Evolutionary conservation across 208 protist genomes (phyloP).

Genomic region (Leishmania turanica): DNA sequence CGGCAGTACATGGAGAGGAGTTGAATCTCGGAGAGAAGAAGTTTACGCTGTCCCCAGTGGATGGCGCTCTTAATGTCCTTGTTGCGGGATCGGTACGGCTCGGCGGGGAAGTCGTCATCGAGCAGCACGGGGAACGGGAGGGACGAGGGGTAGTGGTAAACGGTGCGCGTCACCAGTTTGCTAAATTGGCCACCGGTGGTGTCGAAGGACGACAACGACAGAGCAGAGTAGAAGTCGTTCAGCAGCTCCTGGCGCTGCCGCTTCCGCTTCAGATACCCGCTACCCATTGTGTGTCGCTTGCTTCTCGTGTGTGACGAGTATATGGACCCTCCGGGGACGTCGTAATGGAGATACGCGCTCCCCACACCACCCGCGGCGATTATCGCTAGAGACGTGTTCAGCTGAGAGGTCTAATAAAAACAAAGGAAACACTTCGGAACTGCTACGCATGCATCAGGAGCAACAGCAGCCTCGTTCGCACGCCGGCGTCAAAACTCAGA

Average conservation of each 20-base stretch:
- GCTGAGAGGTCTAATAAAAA: background rate
- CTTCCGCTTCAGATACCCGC: slow-evolving; percentile 36
- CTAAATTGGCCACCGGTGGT: background rate
- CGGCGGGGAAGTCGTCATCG: slow-evolving; percentile 63
- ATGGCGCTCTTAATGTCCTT: slow-evolving; percentile 88
- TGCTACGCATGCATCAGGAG: background rate
- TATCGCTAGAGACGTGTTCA: background rate
- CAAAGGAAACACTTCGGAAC: background rate
- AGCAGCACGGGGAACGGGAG: slow-evolving; percentile 78
- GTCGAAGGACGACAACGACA: background rate
- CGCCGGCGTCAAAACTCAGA: background rate
- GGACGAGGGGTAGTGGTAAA: slow-evolving; percentile 84
- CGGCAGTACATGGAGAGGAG: slow-evolving; percentile 87
- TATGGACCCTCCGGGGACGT: background rate
- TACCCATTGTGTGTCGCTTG: slow-evolving; percentile 9
- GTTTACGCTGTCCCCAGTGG: slow-evolving; percentile 97
- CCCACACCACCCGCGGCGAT: background rate
- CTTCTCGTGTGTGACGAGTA: background rate
- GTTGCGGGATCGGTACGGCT: slow-evolving; percentile 85
- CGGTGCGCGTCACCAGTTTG: slow-evolving; percentile 25
- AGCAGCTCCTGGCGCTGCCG: slow-evolving; percentile 33
- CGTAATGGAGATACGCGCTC: background rate
- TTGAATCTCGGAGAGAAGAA: slow-evolving; percentile 96
- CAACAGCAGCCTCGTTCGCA: background rate
- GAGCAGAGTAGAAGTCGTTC: slow-evolving; percentile 22